phyloP scores from a whole-genome alignment of 202 grass and related monocot species.

The Musa balbisiana region DNA sequence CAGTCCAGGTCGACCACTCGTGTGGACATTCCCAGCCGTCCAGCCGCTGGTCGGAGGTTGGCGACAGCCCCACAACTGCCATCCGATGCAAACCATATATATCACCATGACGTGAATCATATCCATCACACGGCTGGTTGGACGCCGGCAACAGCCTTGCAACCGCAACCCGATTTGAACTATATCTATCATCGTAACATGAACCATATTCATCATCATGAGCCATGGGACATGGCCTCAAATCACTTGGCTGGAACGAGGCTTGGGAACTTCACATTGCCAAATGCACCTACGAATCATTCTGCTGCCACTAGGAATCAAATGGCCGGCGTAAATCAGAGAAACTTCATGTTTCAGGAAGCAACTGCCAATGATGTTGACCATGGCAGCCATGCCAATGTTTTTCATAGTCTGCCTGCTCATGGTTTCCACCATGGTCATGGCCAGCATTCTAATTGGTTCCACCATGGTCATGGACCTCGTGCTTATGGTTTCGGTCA shows the following conservation, averaged over 20 bases:
- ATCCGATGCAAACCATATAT: not conserved
- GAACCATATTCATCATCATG: not conserved
- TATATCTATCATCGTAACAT: not conserved
- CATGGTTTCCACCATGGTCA: not conserved
- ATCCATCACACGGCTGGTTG: not conserved
- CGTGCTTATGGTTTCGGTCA: not conserved
- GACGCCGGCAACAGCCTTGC: not conserved
- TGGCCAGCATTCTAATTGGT: not conserved
- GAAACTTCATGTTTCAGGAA: too few species aligned
- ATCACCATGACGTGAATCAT: not conserved
- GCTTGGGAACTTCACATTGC: not conserved
- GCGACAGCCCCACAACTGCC: not conserved
- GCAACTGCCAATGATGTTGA: not conserved
- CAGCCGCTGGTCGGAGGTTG: not conserved
- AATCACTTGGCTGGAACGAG: slow-evolving; percentile 3
- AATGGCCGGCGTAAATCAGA: too few species aligned
- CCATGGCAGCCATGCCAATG: not conserved
- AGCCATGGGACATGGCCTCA: not conserved
- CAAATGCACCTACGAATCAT: not conserved
- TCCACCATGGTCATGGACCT: not conserved
- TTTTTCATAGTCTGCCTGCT: not conserved
- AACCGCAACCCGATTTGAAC: not conserved
- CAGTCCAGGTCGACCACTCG: not conserved
- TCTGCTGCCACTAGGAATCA: too few species aligned
- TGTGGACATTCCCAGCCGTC: not conserved